phyloP scores from a whole-genome alignment of 2,329 filamentous ascomycete species.

The Diaporthe amygdali region DNA sequence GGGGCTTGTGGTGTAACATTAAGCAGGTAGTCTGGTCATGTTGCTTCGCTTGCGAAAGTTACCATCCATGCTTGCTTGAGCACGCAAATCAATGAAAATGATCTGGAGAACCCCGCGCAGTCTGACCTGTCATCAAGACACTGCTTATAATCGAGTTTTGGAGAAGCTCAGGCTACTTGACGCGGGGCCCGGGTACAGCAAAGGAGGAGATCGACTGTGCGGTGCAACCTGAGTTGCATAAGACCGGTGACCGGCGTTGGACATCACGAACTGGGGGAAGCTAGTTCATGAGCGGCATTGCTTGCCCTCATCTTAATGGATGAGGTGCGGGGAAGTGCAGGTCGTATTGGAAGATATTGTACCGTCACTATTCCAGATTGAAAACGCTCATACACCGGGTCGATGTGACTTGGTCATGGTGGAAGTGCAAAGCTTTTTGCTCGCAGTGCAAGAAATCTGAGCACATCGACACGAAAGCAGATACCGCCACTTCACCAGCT shows the following conservation, averaged over 20 bases:
- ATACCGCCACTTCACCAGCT: too few relatives aligned
- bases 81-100: background rate
- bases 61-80: background rate
- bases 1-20: constrained; percentile 2
- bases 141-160: background rate
- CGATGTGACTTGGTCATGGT: background rate
- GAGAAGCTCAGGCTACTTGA: background rate
- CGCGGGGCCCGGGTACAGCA: background rate
- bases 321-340: constrained; percentile 14
- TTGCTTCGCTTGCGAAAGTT: background rate
- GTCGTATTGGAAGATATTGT: background rate
- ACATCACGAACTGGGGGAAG: background rate
- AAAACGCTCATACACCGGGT: background rate
- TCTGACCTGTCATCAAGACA: background rate
- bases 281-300: background rate
- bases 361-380: background rate
- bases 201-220: background rate
- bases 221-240: constrained; percentile 7
- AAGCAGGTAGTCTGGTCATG: background rate
- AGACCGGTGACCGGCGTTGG: background rate
- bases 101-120: background rate
- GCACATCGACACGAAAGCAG: background rate
- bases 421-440: background rate
- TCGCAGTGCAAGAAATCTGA: background rate
- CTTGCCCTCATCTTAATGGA: background rate